Evolutionary conservation across 306 rosid species (phyloP).

Genomic region (Abrus precatorius): DNA sequence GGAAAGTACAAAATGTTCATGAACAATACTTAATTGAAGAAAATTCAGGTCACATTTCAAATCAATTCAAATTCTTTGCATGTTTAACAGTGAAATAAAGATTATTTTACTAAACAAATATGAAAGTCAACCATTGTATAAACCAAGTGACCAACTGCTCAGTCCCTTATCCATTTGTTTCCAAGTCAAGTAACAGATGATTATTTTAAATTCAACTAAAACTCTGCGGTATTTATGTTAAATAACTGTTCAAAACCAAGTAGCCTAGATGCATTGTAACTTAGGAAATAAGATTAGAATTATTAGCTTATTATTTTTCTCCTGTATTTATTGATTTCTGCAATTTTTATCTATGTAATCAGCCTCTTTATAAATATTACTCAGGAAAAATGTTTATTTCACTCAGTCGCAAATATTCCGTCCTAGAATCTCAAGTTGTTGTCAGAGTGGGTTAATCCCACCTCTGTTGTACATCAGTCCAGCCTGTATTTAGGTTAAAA

Average conservation of each 20-base stretch:
- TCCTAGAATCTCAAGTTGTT: neutral
- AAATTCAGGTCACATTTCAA: too few species aligned
- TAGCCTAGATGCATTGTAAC: neutral
- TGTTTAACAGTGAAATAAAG: too few species aligned
- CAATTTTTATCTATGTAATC: neutral
- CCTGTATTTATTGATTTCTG: neutral
- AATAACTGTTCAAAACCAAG: neutral
- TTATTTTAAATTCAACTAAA: neutral
- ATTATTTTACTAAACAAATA: too few species aligned
- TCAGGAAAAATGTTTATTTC: neutral
- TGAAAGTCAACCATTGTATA: too few species aligned
- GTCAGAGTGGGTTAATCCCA: neutral
- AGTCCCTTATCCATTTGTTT: too few species aligned
- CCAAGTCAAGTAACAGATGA: too few species aligned
- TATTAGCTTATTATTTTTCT: neutral
- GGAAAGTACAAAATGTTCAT: too few species aligned
- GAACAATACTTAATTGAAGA: too few species aligned
- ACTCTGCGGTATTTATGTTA: neutral
- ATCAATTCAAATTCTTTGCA: too few species aligned
- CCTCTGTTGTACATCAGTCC: neutral
- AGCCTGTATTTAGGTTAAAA: neutral
- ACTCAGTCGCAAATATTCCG: neutral
- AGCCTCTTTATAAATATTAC: neutral
- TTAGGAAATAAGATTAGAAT: neutral
- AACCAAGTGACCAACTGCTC: too few species aligned